These are phyloP conservation scores for Boletus subcaerulescens DNA, from an alignment of 768 basidiomycete genomes.

Conservation along the genomic window DNA sequence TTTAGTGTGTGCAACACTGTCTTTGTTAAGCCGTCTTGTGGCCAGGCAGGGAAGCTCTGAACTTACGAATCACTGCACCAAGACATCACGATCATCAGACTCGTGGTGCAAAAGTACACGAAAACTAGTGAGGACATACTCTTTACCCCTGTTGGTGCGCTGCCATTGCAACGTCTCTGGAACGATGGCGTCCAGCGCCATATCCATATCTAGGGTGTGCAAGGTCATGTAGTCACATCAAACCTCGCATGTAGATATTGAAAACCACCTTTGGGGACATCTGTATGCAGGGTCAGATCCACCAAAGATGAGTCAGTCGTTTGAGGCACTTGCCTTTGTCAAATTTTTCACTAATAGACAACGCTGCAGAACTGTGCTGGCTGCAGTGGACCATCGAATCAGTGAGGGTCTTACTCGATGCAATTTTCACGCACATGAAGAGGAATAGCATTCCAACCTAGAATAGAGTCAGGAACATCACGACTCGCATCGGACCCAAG, in stretches of 20 bases:
- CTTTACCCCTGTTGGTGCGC: constrained; percentile 89
- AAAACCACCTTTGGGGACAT: constrained; percentile 43
- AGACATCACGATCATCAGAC: neutral
- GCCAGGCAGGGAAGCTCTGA: neutral
- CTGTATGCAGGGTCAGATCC: constrained; percentile 23
- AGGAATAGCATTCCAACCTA: constrained; percentile 87
- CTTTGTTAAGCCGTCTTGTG: neutral
- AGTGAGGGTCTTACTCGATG: neutral
- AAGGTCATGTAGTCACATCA: constrained; percentile 35
- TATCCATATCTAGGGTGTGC: constrained; percentile 74
- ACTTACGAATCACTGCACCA: constrained; percentile 69
- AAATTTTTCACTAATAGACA: constrained; percentile 88
- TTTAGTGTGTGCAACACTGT: constrained; percentile 88
- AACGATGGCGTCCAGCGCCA: constrained; percentile 87
- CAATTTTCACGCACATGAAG: constrained; percentile 61
- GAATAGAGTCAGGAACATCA: neutral
- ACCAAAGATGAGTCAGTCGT: neutral
- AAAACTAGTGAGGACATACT: constrained; percentile 44
- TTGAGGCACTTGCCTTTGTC: constrained; percentile 56
- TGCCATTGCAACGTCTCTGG: constrained; percentile 80
- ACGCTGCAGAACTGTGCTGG: constrained; percentile 74
- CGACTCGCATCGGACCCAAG: neutral
- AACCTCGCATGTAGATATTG: neutral
- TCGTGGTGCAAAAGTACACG: neutral
- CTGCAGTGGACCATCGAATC: constrained; percentile 34